Base-by-base conservation (phyloP, 768 basidiomycete genomes). In the Leccinum uliginosum region DNA sequence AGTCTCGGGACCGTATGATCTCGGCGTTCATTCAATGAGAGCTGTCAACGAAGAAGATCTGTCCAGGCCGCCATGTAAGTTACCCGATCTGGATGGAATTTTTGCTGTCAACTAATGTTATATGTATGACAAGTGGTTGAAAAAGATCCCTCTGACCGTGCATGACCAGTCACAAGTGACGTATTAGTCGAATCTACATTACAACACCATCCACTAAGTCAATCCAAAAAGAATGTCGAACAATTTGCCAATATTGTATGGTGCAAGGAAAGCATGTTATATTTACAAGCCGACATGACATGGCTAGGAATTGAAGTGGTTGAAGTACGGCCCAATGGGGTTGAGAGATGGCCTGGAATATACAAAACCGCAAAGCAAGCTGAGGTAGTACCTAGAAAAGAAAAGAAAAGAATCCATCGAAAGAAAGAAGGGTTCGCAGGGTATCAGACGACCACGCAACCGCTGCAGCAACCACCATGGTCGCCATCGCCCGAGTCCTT, bases 11-110 rank as follows among this genome's bases (percentile, higher is more conserved):
- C 74, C 76, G 26, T 96, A 89, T 64, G 93, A 95, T 62, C 80
- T 96, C 0, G 89, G 88, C 4, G 78, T 95, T 46, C 89, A 92
- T 62, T 84, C 83, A 2, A 89, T 96, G 56, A 79, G 86, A 53
- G 82, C 88, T n/a, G 86, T 91, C 26, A 91, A 92, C 56, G 83
- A 89, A 51, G 86, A 86, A 62, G 86, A 89, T 63, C 72, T 77
- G 55, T 67, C 71, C 5, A 68, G 59, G 43, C 67, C 59, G 21
- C 66, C 63, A 54, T 44, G 76, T 74, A 59, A 62, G 74, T 57
- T 32, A 0, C 1, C 11, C 30, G n/a, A 48, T 51, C 30, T 27
- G 38, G 17, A 52, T 53, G 29, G n/a, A 45, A 23, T 23, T 21
- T 38, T 23, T 21, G 6, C 29, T 47, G 17, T 55, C 21, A 15